phyloP scores from a whole-genome alignment of 1,284 basidiomycete species.

The Singerocomus inundabilis region DNA sequence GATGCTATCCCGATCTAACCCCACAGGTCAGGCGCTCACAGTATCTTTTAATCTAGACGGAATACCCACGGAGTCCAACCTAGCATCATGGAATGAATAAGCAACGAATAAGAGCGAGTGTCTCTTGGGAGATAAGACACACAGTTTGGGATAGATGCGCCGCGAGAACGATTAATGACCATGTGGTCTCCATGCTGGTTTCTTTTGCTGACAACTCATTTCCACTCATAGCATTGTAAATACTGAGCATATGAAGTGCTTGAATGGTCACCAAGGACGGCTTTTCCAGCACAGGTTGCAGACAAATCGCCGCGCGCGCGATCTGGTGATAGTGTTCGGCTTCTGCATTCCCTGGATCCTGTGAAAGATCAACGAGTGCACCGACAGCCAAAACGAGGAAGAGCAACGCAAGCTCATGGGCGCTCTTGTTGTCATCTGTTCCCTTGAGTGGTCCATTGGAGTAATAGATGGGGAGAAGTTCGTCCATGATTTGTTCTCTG shows the following conservation, averaged over 20 bases:
- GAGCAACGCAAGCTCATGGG: constrained; percentile 57
- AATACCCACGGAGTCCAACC: constrained; percentile 56
- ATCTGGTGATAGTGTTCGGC: constrained; percentile 65
- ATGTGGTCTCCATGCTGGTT: constrained; percentile 59
- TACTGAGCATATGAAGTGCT: constrained; percentile 55
- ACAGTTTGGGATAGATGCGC: constrained; percentile 60
- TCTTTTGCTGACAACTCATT: constrained; percentile 37
- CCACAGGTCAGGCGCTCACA: constrained; percentile 16
- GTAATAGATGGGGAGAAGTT: constrained; percentile 51
- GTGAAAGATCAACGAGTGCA: constrained; percentile 47
- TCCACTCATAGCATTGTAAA: constrained; percentile 51
- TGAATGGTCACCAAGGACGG: constrained; percentile 66
- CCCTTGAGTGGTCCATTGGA: constrained; percentile 26
- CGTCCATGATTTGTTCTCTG: constrained; percentile 49
- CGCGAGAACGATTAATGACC: constrained; percentile 56
- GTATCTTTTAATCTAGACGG: constrained; percentile 10
- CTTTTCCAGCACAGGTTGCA: constrained; percentile 63
- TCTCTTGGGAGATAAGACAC: constrained; percentile 29
- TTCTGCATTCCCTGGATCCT: constrained; percentile 37
- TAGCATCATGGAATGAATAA: constrained; percentile 29
- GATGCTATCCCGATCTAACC: constrained; percentile 54
- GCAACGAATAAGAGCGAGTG: constrained; percentile 6
- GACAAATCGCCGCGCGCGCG: constrained; percentile 54
- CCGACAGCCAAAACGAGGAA: constrained; percentile 65
- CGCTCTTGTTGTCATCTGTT: constrained; percentile 36